Evolutionary conservation across 768 basidiomycete species (phyloP), one percentile per base, ranked within the genome.

Genomic region (Mycena belliarum): DNA sequence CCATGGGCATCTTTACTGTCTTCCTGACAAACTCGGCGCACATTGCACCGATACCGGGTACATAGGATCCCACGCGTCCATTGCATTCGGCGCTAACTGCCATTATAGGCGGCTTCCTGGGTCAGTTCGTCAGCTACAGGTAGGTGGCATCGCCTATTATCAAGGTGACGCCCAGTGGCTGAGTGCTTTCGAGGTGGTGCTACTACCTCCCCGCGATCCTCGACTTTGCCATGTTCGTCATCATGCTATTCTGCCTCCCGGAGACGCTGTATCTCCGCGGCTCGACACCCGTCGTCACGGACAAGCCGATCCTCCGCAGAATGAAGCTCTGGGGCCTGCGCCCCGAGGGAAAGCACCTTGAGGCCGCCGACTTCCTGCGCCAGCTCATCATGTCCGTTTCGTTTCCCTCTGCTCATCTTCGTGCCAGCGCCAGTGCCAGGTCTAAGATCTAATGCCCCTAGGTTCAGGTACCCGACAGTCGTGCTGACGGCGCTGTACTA

Each of bases 161-260:
- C 15, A 29, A 15, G n/a, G 10, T 3, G 12, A 38, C 29, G 14
- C 29, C 29, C 5, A 4, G n/a, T 55, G 3, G 15, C 21, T 10
- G 29, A n/a, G n/a, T n/a, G 8, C 35, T 23, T 4, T 15, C 3
- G 14, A 66, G 76, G 41, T 78, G 77, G 78, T 77, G 76, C 53
- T 79, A 79, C 55, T 79, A 74, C 69, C 65, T 74, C 15, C 72
- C 75, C 25, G 71, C 73, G n/a, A 78, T 79, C n/a, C 58, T 77
- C n/a, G 73, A 77, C 59, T 74, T 70, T 61, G 47, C 57, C 54
- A 69, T 76, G 66, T 70, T 78, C 38, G 29, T 70, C n/a, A 58
- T 75, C 20, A 72, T 72, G 50, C 49, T 76, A 21, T 69, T 76
- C 53, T 68, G 74, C 28, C 69, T 77, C 64, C 78, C 78, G 8